A percentile compares a stretch with the other conserved stretches of the same genome.
These are phyloP conservation scores for Monoraphidium neglectum DNA, from an alignment of 139 green algal genomes.

Conservation along the genomic window DNA sequence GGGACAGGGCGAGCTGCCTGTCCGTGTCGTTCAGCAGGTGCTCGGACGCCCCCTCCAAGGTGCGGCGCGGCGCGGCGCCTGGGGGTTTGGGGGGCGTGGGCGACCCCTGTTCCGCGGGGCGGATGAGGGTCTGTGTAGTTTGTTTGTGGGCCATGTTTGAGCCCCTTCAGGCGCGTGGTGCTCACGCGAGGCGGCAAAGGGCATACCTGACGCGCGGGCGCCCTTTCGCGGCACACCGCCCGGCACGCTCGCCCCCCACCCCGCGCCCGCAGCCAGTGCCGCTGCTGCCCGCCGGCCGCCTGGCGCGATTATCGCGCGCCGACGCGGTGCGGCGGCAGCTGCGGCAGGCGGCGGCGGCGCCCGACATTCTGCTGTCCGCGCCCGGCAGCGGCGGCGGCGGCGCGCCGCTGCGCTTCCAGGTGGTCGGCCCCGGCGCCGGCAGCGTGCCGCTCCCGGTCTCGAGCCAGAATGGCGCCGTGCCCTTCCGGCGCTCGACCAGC, in stretches of 20 bases:
- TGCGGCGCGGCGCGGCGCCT: background rate
- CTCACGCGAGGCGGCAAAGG: no score
- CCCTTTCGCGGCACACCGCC: background rate
- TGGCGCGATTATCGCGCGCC: background rate
- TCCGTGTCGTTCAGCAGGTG: no score
- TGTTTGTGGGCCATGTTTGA: no score
- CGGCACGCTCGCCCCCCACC: background rate
- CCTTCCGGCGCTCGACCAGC: background rate
- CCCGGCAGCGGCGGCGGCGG: background rate
- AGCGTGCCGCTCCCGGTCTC: background rate
- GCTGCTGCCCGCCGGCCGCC: background rate
- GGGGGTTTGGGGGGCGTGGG: no score
- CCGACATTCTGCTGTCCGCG: slow-evolving; percentile 11
- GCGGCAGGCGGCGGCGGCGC: slow-evolving; percentile 9
- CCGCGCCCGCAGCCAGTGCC: slow-evolving; percentile 11
- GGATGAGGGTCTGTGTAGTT: no score
- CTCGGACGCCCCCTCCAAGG: background rate
- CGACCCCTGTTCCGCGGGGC: no score
- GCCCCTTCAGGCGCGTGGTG: no score
- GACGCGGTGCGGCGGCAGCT: slow-evolving; percentile 30
- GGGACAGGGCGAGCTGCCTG: background rate
- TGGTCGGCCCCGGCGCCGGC: background rate
- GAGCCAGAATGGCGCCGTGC: background rate
- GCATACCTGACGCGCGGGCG: background rate
- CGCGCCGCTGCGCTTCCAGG: background rate